Percentiles rank a stretch among this genome's conserved stretches.
Conservation (phyloP, 306 rosid genomes). For the Acacia confusa region DNA sequence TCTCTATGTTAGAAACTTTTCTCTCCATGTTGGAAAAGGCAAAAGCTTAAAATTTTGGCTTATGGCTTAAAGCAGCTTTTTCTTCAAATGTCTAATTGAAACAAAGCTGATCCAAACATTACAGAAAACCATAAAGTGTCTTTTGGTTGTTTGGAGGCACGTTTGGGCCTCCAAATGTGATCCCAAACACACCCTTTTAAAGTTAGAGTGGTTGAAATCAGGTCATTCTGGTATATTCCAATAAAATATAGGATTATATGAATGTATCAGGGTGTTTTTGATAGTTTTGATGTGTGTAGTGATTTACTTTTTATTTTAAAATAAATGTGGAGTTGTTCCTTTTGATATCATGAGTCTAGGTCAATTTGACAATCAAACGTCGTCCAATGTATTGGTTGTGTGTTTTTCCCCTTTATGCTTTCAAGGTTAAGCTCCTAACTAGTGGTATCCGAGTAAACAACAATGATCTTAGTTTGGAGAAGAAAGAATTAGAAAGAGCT, state of each 20-base stretch:
- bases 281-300: neutral
- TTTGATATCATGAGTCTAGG: neutral
- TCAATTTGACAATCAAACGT: neutral
- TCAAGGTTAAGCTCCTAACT: neutral
- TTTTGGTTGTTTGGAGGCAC: no score
- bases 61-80: no score
- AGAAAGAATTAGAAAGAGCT: neutral
- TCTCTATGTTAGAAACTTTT: no score
- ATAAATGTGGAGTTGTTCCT: neutral
- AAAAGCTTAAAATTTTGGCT: no score
- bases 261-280: neutral
- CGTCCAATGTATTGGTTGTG: neutral
- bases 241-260: neutral
- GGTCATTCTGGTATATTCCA: neutral
- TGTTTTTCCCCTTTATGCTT: neutral
- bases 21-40: no score
- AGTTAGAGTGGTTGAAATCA: no score
- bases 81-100: no score
- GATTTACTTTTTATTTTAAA: neutral
- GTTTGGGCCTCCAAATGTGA: no score
- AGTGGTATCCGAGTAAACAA: neutral
- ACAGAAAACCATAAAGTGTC: no score
- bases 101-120: no score
- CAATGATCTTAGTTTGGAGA: neutral
- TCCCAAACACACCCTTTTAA: no score